Base-by-base conservation (phyloP, 2,329 filamentous ascomycete species). In the Colletotrichum sp. region DNA sequence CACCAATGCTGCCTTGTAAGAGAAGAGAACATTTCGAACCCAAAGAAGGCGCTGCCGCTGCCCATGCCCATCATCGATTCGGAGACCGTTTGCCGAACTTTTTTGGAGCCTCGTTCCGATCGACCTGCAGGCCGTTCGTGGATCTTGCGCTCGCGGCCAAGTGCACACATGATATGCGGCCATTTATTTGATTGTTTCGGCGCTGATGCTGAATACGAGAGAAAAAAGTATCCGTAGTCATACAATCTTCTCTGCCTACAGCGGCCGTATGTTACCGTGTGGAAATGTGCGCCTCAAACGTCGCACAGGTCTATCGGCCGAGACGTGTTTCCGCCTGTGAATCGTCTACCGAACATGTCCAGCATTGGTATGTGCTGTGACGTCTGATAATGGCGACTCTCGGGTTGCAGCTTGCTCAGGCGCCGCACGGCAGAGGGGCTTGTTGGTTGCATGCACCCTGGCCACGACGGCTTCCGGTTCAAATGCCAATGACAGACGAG, bases 261-360 rank as follows among this genome's bases (percentile, higher is more conserved):
- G 70, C 70, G 74, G 74, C 74, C 70, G 70, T 73, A 74, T 64
- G 74, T 73, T 52, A 52, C 43, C 43, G 64, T 32, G 74, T 71
- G 28, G 72, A 34, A 59, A 64, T 64, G 73, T 32, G 48, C 64
- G 16, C 34, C 74, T 69, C 74, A 65, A 69, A 69, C 64, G 70
- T 61, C 34, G 64, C 70, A 73, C 73, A 52, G 57, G 43, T 76
- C 74, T 76, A 73, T 76, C 74, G 74, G 74, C 74, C 74, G 74
- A 76, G 70, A 76, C 57, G 70, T 60, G 64, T 65, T 76, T 69
- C 70, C 74, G 59, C 48, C 59, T 52, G 34, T 60, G 24, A 68
- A 55, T 75, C 30, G 36, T 34, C 32, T 24, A 30, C 32, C 28
- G 30, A 28, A 73, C 14, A 26, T 69, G 67, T 34, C 34, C 30